Conservation (phyloP, 441 rosid genomes). For the Euphorbia schlechtendalii region DNA sequence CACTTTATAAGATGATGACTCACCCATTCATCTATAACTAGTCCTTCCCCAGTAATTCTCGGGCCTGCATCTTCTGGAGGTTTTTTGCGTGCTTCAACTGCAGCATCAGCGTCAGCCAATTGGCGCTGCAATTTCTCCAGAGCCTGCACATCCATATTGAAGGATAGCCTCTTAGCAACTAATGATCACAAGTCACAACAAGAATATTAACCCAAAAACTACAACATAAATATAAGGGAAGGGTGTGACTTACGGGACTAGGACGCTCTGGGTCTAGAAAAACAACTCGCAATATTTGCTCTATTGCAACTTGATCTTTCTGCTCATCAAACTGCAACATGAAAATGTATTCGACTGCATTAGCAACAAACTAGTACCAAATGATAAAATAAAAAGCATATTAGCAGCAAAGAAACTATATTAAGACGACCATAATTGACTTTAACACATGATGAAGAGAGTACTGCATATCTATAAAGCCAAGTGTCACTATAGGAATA, state of each 20-base stretch:
- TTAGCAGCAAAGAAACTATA: background rate
- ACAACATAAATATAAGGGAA: background rate
- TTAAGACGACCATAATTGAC: background rate
- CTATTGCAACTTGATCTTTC: conserved; percentile 51
- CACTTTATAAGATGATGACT: conserved; percentile 17
- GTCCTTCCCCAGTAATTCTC: conserved; percentile 52
- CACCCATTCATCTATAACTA: conserved; percentile 82
- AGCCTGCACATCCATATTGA: conserved; percentile 24
- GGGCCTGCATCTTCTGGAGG: conserved; percentile 51
- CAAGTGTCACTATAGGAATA: background rate
- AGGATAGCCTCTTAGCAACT: background rate
- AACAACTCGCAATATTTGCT: conserved; percentile 57
- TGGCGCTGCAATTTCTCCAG: conserved; percentile 54
- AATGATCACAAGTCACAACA: no score
- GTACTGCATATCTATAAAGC: background rate
- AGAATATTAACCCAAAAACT: no score
- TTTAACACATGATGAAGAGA: background rate
- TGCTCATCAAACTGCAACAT: conserved; percentile 58
- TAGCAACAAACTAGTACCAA: background rate
- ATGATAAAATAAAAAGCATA: background rate
- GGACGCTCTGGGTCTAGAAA: conserved; percentile 57
- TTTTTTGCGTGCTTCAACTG: conserved; percentile 50
- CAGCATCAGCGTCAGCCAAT: conserved; percentile 59
- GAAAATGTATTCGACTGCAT: background rate
- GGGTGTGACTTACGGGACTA: conserved; percentile 38